Percentiles rank a stretch among this genome's conserved stretches.
phyloP scores from a whole-genome alignment of 352 stramenopile genomes.

The Globisporangium camurandrum region DNA sequence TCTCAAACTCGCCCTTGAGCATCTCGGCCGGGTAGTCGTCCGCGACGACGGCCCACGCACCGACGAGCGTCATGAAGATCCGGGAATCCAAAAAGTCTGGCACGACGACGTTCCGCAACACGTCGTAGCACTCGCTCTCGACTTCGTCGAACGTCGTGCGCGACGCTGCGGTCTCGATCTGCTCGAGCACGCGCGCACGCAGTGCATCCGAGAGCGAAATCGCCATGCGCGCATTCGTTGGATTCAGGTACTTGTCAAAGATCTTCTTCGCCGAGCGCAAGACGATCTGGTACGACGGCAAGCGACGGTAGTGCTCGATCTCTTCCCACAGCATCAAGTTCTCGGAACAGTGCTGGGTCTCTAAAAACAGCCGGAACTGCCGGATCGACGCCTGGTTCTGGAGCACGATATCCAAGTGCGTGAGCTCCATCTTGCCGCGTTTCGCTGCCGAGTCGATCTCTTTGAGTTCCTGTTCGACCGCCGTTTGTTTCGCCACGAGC shows the following conservation, averaged over 20 bases:
- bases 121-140: conserved; percentile 64
- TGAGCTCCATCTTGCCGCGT: conserved; percentile 63
- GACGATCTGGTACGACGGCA: conserved; percentile 82
- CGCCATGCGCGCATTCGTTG: conserved; percentile 36
- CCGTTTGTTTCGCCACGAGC: conserved; percentile 15
- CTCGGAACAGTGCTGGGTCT: conserved; percentile 71
- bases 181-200: conserved; percentile 32
- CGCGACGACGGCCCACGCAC: conserved; percentile 65
- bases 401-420: conserved; percentile 67
- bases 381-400: conserved; percentile 57
- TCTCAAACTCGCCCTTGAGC: conserved; percentile 71
- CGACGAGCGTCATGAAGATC: conserved; percentile 81
- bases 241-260: conserved; percentile 81
- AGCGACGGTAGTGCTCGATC: conserved; percentile 70
- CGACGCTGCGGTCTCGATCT: conserved; percentile 56
- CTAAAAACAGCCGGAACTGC: conserved; percentile 62
- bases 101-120: conserved; percentile 68
- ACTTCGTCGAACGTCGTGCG: conserved; percentile 72
- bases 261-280: conserved; percentile 77
- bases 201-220: conserved; percentile 49
- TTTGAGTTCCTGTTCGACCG: conserved; percentile 39
- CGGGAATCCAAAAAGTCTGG: conserved; percentile 77
- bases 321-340: conserved; percentile 84
- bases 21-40: conserved; percentile 72
- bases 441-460: conserved; percentile 58